Conservation (phyloP, 2,329 filamentous ascomycete species). For the Nigrospora osmanthi region DNA sequence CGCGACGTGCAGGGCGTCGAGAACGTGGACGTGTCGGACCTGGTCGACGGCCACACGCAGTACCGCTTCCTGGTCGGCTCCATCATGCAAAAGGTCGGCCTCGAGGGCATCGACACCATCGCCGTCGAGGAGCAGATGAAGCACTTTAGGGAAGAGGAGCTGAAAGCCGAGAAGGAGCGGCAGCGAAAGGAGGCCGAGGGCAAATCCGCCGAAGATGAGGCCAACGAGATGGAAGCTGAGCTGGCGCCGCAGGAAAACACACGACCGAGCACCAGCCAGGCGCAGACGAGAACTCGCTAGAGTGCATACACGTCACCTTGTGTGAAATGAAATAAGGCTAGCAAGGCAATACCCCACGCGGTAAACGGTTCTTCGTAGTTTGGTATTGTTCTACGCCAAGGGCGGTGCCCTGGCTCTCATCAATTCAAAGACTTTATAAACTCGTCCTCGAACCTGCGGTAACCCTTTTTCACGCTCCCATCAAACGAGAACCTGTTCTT, state of each 20-base stretch:
- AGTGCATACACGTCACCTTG: no score
- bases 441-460: no score
- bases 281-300: no score
- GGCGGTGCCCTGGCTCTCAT: no score
- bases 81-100: constrained; percentile 60
- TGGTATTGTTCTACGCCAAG: no score
- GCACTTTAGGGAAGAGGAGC: constrained; percentile 15
- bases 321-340: no score
- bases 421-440: no score
- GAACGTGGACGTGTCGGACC: constrained; percentile 59
- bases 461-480: no score
- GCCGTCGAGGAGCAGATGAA: constrained; percentile 24
- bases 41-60: constrained; percentile 62
- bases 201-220: not conserved
- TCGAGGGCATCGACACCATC: constrained; percentile 55
- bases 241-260: not conserved
- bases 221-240: not conserved
- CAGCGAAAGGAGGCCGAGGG: not conserved
- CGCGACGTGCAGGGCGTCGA: constrained; percentile 58
- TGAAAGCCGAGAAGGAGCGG: constrained; percentile 8
- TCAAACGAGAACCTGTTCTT: no score
- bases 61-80: constrained; percentile 62
- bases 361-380: no score
- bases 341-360: no score
- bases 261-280: no score